These are phyloP conservation scores for Penicillium pulvis DNA, from an alignment of 495 filamentous ascomycete species.

Conservation along the genomic window DNA sequence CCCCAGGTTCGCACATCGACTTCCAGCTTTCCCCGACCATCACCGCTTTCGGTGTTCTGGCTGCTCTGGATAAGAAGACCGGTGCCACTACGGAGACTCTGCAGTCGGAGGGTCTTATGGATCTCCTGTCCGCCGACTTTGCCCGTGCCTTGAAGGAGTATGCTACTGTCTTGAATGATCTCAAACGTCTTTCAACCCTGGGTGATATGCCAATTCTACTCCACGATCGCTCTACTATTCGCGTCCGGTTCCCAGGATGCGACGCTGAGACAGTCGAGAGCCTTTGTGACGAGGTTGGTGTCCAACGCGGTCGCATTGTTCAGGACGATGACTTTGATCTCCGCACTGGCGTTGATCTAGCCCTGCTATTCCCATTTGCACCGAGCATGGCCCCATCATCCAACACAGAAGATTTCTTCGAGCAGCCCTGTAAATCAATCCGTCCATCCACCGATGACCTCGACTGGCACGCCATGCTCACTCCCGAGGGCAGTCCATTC, in stretches of 20 bases:
- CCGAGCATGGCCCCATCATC: slow-evolving; percentile 52
- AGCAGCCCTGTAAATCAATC: slow-evolving; percentile 25
- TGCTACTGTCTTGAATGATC: slow-evolving; percentile 74
- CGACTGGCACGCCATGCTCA: slow-evolving; percentile 62
- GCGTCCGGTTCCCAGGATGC: slow-evolving; percentile 88
- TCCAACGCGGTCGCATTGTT: slow-evolving; percentile 71
- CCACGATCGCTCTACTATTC: slow-evolving; percentile 61
- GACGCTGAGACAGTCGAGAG: slow-evolving; percentile 80
- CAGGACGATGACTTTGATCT: slow-evolving; percentile 77
- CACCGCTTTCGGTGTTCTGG: slow-evolving; percentile 72
- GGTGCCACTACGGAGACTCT: slow-evolving; percentile 52
- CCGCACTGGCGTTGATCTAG: slow-evolving; percentile 65
- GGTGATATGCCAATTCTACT: slow-evolving; percentile 83
- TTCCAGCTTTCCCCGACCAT: slow-evolving; percentile 86
- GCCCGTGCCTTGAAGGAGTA: slow-evolving; percentile 83
- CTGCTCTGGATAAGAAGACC: slow-evolving; percentile 34
- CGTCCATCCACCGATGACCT: slow-evolving; percentile 36
- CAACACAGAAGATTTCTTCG: slow-evolving; percentile 38
- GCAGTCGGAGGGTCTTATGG: slow-evolving; percentile 77
- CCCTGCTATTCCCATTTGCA: slow-evolving; percentile 84
- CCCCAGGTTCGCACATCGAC: slow-evolving; percentile 78
- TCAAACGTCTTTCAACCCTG: slow-evolving; percentile 70
- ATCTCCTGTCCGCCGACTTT: slow-evolving; percentile 85
- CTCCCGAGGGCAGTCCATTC: slow-evolving; percentile 36
- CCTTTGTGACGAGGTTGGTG: slow-evolving; percentile 83